phyloP scores from a whole-genome alignment of 352 stramenopile species.

The Discostella stelligera region DNA sequence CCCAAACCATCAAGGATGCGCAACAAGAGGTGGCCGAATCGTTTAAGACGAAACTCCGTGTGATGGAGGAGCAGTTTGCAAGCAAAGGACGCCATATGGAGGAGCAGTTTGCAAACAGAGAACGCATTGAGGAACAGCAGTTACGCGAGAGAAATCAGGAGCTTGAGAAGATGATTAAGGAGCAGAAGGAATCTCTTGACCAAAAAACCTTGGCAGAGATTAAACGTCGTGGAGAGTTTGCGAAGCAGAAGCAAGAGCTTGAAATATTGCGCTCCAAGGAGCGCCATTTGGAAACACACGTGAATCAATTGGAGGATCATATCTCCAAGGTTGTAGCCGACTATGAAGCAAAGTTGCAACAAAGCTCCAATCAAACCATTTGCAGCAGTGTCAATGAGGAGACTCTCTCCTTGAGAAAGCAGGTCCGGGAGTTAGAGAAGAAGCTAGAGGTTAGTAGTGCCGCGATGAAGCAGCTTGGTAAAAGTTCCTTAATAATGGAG shows the following conservation, averaged over 20 bases:
- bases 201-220: slow-evolving; percentile 46
- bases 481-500: slow-evolving; percentile 48
- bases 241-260: slow-evolving; percentile 43
- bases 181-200: slow-evolving; percentile 37
- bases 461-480: slow-evolving; percentile 49
- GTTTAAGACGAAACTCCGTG: slow-evolving; percentile 38
- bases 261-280: slow-evolving; percentile 46
- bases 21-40: slow-evolving; percentile 46
- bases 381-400: slow-evolving; percentile 20
- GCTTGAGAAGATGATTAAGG: slow-evolving; percentile 27
- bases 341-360: slow-evolving; percentile 32
- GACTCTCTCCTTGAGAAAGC: slow-evolving; percentile 22
- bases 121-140: slow-evolving; percentile 25
- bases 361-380: slow-evolving; percentile 21
- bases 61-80: slow-evolving; percentile 29
- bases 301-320: slow-evolving; percentile 41
- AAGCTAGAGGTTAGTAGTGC: slow-evolving; percentile 49
- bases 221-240: slow-evolving; percentile 42
- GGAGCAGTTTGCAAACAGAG: slow-evolving; percentile 28
- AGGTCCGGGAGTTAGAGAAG: slow-evolving; percentile 45
- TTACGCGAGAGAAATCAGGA: slow-evolving; percentile 26
- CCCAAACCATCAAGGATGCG: slow-evolving; percentile 23
- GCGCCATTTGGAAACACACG: slow-evolving; percentile 43
- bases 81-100: slow-evolving; percentile 35
- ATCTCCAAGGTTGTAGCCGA: slow-evolving; percentile 41